Evolutionary conservation across 2,329 filamentous ascomycete genomes (phyloP), one percentile per base, ranked within the genome.

Genomic region (Penicillium sp.): DNA sequence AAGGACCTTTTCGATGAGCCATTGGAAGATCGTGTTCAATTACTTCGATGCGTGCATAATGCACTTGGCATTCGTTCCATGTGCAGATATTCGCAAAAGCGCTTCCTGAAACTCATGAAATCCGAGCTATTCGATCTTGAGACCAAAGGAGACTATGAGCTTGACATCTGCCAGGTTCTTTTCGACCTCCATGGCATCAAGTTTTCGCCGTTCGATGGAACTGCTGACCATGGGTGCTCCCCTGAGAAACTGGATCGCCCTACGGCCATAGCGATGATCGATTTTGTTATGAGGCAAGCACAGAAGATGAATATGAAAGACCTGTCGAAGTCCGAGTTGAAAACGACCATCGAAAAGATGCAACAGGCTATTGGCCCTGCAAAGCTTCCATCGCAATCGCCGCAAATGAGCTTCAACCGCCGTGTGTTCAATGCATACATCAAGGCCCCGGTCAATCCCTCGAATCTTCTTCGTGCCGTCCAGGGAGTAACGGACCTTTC

Each of bases 231-330:
- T 67, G 85, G 84, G 20, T 96, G 92, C 63, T 81, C 84, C 0
- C 73, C 83, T 0, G 89, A 96, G 62, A 85, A 85, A 52, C 78
- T 97, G 1, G 91, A 96, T 67, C 87, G 86, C 61, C 81, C 84
- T 33, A 90, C 90, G 51, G 92, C 92, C 0, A 80, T 92, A 63
- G 85, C 88, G 57, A 81, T 96, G 43, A 84, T 96, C 10, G 89
- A 95, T 55, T 89, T 92, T 64, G 83, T 97, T 33, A 87, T 95
- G 65, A 78, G 83, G 31, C 84, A 96, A 51, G 90, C 90, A 2
- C 86, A 87, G 44, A 86, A 88, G 55, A 87, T 96, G 78, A 86
- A 89, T 20, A 88, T 95, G 76, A 95, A 92, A 64, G 94, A 97
- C 59, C 75, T 97, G 16, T 83, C 91, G 14, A 97, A 95, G 69